Base-by-base conservation (phyloP, 2,329 filamentous ascomycete species). In the Aspergillus uvarum region DNA sequence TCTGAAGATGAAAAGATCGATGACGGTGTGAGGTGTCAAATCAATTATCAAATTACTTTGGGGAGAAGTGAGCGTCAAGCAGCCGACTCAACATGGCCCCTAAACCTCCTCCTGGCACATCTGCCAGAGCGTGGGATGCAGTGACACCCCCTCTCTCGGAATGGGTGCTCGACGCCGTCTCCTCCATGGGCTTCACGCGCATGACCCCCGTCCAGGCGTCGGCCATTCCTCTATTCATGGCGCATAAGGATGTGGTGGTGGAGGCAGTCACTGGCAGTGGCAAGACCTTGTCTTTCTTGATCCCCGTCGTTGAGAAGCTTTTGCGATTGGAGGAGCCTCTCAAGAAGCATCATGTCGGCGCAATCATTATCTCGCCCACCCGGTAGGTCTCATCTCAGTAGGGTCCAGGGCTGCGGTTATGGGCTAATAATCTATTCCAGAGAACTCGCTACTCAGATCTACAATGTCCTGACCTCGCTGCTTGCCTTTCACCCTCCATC, bases 161-260 rank as follows among this genome's bases (percentile, higher is more conserved):
- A 85, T 98, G 93, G 92, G 87, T 95, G 59, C 81, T 95, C 56
- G 91, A 96, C 66, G 92, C 92, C 60, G 87, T 96, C 52, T 83
- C 87, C 53, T 86, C 88, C 65, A 94, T 95, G 88, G 91, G 92
- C 62, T 96, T 96, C 76, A 80, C 83, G 64, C 88, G 89, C 74
- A 93, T 95, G 83, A 97, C 93, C 3, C 94, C 94, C 1, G 93
- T 97, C n/a, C 94, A 98, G 78, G 91, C 93, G 49, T 94, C 92
- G 60, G 89, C 91, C 4, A 89, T 97, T 66, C 92, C 92, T 12
- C 85, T 96, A 54, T 95, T 96, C 73, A 88, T 93, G 78, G 88
- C 87, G 54, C 90, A 96, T 74, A 96, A 96, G 71, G 92, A 96
- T 76, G 91, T 96, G 4, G 92, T 96, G 1, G 92, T 96, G 5